Percentiles rank a stretch among this genome's conserved stretches.
Conservation (phyloP, 2,329 filamentous ascomycete genomes). For the Xylaria sp. region DNA sequence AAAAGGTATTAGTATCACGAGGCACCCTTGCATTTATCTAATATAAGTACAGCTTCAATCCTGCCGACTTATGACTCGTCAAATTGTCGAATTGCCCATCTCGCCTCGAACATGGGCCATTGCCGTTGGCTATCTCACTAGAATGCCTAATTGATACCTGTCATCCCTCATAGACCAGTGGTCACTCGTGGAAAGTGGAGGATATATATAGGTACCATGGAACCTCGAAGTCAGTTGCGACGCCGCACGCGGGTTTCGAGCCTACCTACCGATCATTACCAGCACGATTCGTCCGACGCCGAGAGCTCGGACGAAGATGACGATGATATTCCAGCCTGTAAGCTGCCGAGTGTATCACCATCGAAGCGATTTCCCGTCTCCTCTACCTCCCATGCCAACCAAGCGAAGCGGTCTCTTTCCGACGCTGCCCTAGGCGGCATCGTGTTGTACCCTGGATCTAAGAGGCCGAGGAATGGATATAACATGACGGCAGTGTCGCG, state of each 20-base stretch:
- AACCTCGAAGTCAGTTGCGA: slow-evolving; percentile 30
- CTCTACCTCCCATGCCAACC: slow-evolving; percentile 7
- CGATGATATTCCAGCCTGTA: slow-evolving; percentile 40
- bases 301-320: slow-evolving; percentile 42
- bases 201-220: slow-evolving; percentile 34
- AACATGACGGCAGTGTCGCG: slow-evolving; percentile 14
- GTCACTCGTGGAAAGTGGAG: not conserved
- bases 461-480: slow-evolving; percentile 37
- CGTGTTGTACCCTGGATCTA: slow-evolving; percentile 33
- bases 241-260: slow-evolving; percentile 3
- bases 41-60: not conserved
- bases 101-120: not conserved
- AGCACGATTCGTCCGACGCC: slow-evolving; percentile 4
- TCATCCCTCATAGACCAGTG: not conserved
- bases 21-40: not conserved
- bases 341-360: slow-evolving; percentile 28
- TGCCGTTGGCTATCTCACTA: not conserved
- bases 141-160: not conserved
- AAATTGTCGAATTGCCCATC: not conserved
- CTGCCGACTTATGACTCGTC: not conserved
- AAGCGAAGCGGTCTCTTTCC: slow-evolving; percentile 26
- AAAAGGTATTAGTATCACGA: not conserved
- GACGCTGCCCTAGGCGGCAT: slow-evolving; percentile 23
- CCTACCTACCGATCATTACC: slow-evolving; percentile 13
- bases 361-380: slow-evolving; percentile 28